Evolutionary conservation across 2,329 filamentous ascomycete species (phyloP).

Genomic region (Neofusicoccum kwambonambiense): DNA sequence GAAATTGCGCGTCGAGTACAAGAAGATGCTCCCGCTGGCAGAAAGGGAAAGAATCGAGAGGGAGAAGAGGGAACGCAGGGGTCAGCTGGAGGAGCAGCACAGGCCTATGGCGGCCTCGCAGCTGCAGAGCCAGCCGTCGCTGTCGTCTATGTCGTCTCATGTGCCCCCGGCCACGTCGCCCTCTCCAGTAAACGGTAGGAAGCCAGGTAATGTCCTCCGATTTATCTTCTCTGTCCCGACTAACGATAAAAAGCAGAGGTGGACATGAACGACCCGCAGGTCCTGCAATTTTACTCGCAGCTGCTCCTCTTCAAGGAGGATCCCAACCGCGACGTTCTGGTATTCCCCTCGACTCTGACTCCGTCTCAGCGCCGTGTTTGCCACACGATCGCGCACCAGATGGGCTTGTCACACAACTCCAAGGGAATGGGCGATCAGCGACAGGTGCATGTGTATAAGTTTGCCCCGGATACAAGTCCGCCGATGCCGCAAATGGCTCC

Average conservation of each 20-base stretch:
- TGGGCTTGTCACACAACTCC: slow-evolving; percentile 87
- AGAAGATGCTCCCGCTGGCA: slow-evolving; percentile 96
- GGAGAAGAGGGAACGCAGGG: slow-evolving; percentile 92
- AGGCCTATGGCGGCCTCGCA: slow-evolving; percentile 64
- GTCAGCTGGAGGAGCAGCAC: slow-evolving; percentile 96
- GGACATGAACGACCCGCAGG: slow-evolving; percentile 87
- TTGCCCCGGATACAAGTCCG: slow-evolving; percentile 60
- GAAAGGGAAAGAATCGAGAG: slow-evolving; percentile 95
- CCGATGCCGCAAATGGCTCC: slow-evolving; percentile 59
- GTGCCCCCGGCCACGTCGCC: slow-evolving; percentile 59
- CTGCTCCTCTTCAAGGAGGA: slow-evolving; percentile 86
- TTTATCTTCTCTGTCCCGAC: slow-evolving; percentile 18
- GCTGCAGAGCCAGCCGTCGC: slow-evolving; percentile 80
- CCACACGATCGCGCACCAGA: slow-evolving; percentile 91
- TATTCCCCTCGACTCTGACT: slow-evolving; percentile 77
- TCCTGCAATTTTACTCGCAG: slow-evolving; percentile 85
- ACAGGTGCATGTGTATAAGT: slow-evolving; percentile 85
- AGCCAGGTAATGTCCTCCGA: slow-evolving; percentile 43
- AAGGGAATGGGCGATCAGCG: slow-evolving; percentile 84
- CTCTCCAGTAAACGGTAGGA: slow-evolving; percentile 64
- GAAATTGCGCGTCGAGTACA: slow-evolving; percentile 95
- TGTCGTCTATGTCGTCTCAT: slow-evolving; percentile 71
- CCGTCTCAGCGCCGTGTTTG: slow-evolving; percentile 86
- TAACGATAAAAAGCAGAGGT: slow-evolving; percentile 56
- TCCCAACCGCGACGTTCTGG: slow-evolving; percentile 70